Conservation (phyloP, 495 filamentous ascomycete genomes). For the Articulospora tetracladia region DNA sequence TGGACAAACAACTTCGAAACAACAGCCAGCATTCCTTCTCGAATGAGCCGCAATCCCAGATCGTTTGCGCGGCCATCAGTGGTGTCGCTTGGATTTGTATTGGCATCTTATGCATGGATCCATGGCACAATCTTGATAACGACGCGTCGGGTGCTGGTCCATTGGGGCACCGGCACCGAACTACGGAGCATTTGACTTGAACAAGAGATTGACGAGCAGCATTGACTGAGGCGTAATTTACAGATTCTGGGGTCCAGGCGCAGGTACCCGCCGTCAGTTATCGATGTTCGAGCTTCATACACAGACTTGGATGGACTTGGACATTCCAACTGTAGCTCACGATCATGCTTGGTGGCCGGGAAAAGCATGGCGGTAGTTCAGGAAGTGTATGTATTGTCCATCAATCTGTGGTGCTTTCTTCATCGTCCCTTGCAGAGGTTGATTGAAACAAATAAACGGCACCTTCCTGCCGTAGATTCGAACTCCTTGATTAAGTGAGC, state of each 20-base stretch:
- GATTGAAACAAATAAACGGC: not conserved
- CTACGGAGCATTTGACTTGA: not conserved
- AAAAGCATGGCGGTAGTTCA: too few species aligned
- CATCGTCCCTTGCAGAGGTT: too few species aligned
- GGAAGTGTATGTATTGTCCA: too few species aligned
- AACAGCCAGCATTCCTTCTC: not conserved
- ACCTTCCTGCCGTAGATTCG: not conserved
- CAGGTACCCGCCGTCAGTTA: constrained; percentile 17
- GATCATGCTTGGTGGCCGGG: too few species aligned
- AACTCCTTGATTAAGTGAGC: not conserved
- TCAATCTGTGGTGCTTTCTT: not conserved
- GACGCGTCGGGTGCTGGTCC: not conserved
- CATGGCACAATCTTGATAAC: not conserved
- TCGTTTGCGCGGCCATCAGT: not conserved
- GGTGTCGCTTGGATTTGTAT: not conserved
- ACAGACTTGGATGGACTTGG: not conserved
- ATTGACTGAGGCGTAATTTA: not conserved
- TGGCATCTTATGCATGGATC: not conserved
- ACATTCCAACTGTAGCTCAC: not conserved
- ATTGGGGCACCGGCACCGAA: not conserved
- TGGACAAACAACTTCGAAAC: not conserved
- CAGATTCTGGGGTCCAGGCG: constrained; percentile 5
- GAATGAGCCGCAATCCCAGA: not conserved
- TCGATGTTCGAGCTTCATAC: not conserved
- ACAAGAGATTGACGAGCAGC: not conserved